phyloP scores from a whole-genome alignment of 805 yeast species.

The Citeromyces matritensis region DNA sequence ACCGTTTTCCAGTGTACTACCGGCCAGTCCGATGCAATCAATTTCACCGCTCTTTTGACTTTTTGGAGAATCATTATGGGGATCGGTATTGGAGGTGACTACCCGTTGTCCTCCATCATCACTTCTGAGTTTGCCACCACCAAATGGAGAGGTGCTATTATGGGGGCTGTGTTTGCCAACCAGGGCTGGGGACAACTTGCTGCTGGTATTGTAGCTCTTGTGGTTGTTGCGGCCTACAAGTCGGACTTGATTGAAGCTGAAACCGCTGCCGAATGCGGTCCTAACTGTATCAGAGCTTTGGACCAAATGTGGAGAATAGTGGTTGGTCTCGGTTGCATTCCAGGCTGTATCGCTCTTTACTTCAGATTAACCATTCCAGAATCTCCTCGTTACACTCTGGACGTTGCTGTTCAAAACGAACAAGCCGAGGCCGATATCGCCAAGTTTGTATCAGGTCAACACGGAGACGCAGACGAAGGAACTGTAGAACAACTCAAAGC shows the following conservation, averaged over 20 bases:
- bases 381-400: slow-evolving; percentile 56
- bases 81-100: slow-evolving; percentile 86
- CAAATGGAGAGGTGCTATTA: slow-evolving; percentile 84
- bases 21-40: slow-evolving; percentile 51
- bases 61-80: slow-evolving; percentile 71
- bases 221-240: slow-evolving; percentile 57
- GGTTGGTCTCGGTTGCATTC: slow-evolving; percentile 70
- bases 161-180: slow-evolving; percentile 81
- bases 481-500: slow-evolving; percentile 19
- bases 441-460: slow-evolving; percentile 22
- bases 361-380: slow-evolving; percentile 78
- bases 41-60: slow-evolving; percentile 49
- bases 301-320: slow-evolving; percentile 82
- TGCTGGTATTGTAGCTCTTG: slow-evolving; percentile 60
- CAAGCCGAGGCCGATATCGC: slow-evolving; percentile 27
- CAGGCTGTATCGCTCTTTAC: slow-evolving; percentile 62
- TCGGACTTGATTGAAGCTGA: slow-evolving; percentile 31
- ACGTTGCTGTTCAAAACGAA: slow-evolving; percentile 35
- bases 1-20: slow-evolving; percentile 53
- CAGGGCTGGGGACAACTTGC: slow-evolving; percentile 81
- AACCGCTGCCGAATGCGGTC: slow-evolving; percentile 39
- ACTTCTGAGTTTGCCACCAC: slow-evolving; percentile 76
- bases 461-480: slow-evolving; percentile 22
- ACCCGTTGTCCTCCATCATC: slow-evolving; percentile 74
- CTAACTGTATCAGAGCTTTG: slow-evolving; percentile 46